Evolutionary conservation across 2,329 filamentous ascomycete species (phyloP), one percentile per base, ranked within the genome.

Genomic region (Stemphylium vesicarium): DNA sequence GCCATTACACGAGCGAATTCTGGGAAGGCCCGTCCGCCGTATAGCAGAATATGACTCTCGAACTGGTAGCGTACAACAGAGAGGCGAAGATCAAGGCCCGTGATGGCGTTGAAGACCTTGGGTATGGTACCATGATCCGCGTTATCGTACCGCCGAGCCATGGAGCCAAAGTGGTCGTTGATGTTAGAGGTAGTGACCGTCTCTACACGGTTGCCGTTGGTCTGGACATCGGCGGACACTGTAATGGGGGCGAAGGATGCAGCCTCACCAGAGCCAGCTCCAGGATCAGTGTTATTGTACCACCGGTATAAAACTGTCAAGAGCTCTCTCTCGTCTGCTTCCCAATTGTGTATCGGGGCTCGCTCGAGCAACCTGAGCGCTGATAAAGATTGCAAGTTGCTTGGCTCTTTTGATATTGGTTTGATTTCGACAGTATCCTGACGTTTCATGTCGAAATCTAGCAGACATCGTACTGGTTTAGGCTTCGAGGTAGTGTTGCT

Each of bases 301-400:
- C 56, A 68, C 10, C 63, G 41, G 2, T 55, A 56, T 0, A 68
- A 8, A 0, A 61, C 31, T 0, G 53, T 54, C 0, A 66, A 18
- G 0, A 66, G 43, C 8, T 51, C 45, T 5, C 57, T 18, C 6
- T 64, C 57, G 1, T 59, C 49, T 1, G 43, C 26, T 0, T 49
- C 26, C 59, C 61, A 67, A 0, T 6, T 2, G 4, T 59, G 42
- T n/a, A 24, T 6, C 1, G 38, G 22, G 8, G 46, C 24, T 1
- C 40, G n/a, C 6, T 45, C 44, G 1, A 54, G 4, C 1, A 24
- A 41, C 2, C 16, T 24, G 0, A 54, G 15, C 10, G 49, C 18
- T 12, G 29, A 31, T 1, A 60, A 18, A 4, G 39, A 45, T n/a
- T 15, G 12, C 0, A 48, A 16, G 1, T 41, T 35, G 13, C 44